Conservation (phyloP, 2,329 filamentous ascomycete species). For the Stagonosporopsis chrysanthemi region DNA sequence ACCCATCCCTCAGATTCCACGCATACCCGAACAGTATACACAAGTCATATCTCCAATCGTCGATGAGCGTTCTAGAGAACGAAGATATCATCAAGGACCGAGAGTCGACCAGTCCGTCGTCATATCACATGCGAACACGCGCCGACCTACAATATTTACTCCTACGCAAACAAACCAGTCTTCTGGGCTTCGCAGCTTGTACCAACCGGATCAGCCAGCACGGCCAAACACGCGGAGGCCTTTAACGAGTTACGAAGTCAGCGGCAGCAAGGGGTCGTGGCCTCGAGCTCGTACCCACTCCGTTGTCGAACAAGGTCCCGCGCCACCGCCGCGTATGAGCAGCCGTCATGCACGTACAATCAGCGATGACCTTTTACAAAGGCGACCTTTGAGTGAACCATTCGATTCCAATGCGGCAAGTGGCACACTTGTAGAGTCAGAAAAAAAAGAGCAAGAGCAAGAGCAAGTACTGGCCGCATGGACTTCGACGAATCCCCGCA, state of each 20-base stretch:
- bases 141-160: slow-evolving; percentile 12
- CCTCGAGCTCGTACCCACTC: slow-evolving; percentile 19
- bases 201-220: slow-evolving; percentile 19
- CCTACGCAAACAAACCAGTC: slow-evolving; percentile 24
- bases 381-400: background rate
- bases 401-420: background rate
- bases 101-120: background rate
- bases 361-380: slow-evolving; percentile 2
- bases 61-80: slow-evolving; percentile 17
- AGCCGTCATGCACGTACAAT: slow-evolving; percentile 27
- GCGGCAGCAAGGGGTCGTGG: slow-evolving; percentile 12
- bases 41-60: slow-evolving; percentile 18
- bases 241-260: slow-evolving; percentile 25
- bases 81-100: slow-evolving; percentile 8
- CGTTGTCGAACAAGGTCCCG: slow-evolving; percentile 16
- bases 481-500: slow-evolving; percentile 5
- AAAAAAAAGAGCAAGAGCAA: slow-evolving; percentile 9
- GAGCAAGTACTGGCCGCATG: slow-evolving; percentile 18
- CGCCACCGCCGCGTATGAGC: slow-evolving; percentile 24
- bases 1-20: slow-evolving; percentile 28
- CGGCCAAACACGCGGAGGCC: slow-evolving; percentile 21
- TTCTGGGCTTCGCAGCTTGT: slow-evolving; percentile 34
- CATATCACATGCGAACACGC: background rate
- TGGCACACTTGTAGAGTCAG: slow-evolving; percentile 1
- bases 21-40: slow-evolving; percentile 28